A percentile compares a stretch with the other conserved stretches of the same genome.
phyloP scores from a whole-genome alignment of 768 basidiomycete species.

The Chalciporus pseudorubinellus region DNA sequence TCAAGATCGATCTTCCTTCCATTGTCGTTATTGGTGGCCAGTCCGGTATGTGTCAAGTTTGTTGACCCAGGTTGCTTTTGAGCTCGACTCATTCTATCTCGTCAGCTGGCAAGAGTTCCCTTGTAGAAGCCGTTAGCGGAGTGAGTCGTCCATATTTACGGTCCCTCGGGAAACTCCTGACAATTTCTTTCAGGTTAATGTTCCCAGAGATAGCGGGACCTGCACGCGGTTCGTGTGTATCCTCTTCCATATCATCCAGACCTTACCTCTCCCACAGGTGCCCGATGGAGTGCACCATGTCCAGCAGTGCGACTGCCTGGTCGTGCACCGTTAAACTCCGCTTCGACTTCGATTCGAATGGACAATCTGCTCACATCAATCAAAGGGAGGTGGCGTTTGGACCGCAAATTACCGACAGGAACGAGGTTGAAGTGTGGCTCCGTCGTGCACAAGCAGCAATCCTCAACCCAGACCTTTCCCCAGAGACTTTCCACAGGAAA shows the following conservation, averaged over 20 bases:
- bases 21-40: slow-evolving; percentile 57
- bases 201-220: slow-evolving; percentile 60
- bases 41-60: slow-evolving; percentile 39
- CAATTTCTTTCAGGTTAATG: slow-evolving; percentile 43
- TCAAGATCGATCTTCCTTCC: slow-evolving; percentile 44
- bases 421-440: slow-evolving; percentile 39
- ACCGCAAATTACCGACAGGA: slow-evolving; percentile 26
- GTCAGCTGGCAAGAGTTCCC: slow-evolving; percentile 57
- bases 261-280: slow-evolving; percentile 35
- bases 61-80: background rate
- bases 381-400: slow-evolving; percentile 28
- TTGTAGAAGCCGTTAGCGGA: slow-evolving; percentile 57
- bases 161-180: background rate
- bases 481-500: slow-evolving; percentile 23
- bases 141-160: slow-evolving; percentile 31
- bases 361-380: slow-evolving; percentile 14
- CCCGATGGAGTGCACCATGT: slow-evolving; percentile 53
- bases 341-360: slow-evolving; percentile 31
- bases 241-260: background rate
- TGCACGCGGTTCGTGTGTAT: slow-evolving; percentile 46
- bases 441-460: slow-evolving; percentile 49
- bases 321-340: slow-evolving; percentile 45
- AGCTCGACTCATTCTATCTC: background rate
- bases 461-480: slow-evolving; percentile 27
- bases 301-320: slow-evolving; percentile 38